phyloP scores from a whole-genome alignment of 2,329 filamentous ascomycete species.

The Colletotrichum viniferum region DNA sequence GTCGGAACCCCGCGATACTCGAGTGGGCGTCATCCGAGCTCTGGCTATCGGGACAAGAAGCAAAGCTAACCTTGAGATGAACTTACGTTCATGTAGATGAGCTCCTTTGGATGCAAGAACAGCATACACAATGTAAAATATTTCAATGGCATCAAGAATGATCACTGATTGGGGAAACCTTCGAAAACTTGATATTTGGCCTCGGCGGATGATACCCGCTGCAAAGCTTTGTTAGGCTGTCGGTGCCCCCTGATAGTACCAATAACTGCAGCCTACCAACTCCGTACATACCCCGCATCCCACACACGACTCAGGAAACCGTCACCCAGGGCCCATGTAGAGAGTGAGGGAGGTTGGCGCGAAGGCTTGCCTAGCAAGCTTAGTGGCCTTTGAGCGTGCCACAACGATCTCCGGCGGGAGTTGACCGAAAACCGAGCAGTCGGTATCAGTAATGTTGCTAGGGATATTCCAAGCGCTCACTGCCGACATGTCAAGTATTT shows the following conservation, averaged over 20 bases:
- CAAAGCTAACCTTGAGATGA: neutral
- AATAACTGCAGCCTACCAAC: neutral
- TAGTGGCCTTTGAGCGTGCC: neutral
- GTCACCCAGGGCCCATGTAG: neutral
- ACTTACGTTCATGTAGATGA: neutral
- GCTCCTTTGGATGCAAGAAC: neutral
- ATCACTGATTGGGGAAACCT: too few relatives aligned
- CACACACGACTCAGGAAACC: neutral
- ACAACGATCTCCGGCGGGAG: neutral
- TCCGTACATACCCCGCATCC: neutral
- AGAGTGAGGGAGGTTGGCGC: neutral
- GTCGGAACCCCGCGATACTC: constrained; percentile 5
- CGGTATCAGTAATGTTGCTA: neutral
- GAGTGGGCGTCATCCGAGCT: neutral
- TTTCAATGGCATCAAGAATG: neutral
- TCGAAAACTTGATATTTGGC: neutral
- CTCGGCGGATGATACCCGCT: neutral
- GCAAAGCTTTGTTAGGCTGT: neutral
- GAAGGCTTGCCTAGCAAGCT: neutral
- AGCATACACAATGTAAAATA: rapidly evolving
- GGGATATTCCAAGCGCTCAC: neutral
- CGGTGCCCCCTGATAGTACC: neutral
- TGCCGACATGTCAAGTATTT: neutral
- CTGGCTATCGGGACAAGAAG: neutral
- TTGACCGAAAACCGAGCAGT: neutral